Evolutionary conservation across 2,329 filamentous ascomycete genomes (phyloP).

Genomic region (Stromatinia cepivora): DNA sequence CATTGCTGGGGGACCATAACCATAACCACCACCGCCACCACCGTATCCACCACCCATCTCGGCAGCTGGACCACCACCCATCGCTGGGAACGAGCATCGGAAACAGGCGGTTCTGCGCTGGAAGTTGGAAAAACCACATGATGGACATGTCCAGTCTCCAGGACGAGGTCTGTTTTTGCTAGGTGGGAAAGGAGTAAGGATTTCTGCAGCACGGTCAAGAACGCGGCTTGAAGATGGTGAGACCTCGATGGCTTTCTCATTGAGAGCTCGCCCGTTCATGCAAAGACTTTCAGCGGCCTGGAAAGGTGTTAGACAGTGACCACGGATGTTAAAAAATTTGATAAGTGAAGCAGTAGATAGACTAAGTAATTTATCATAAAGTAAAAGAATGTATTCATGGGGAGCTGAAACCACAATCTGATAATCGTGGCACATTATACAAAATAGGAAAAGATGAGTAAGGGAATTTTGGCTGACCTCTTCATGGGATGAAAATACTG

Average conservation of each 20-base stretch:
- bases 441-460: constrained; percentile 36
- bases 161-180: constrained; percentile 97
- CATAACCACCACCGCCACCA: constrained; percentile 52
- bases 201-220: constrained; percentile 90
- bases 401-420: constrained; percentile 36
- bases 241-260: constrained; percentile 98
- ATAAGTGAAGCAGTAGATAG: constrained; percentile 30
- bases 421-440: constrained; percentile 34
- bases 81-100: constrained; percentile 98
- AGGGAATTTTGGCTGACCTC: constrained; percentile 62
- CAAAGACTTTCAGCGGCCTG: constrained; percentile 96
- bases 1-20: constrained; percentile 74
- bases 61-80: constrained; percentile 69
- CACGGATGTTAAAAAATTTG: constrained; percentile 39
- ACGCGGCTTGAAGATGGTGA: constrained; percentile 97
- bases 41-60: constrained; percentile 69
- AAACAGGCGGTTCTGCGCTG: constrained; percentile 98
- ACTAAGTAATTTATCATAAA: constrained; percentile 37
- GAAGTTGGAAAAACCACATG: constrained; percentile 98
- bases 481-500: constrained; percentile 97
- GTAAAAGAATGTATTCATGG: constrained; percentile 38
- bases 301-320: constrained; percentile 40
- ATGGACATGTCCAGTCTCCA: constrained; percentile 98
- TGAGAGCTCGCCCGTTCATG: constrained; percentile 97
- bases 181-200: constrained; percentile 94